Conservation (phyloP, 768 basidiomycete species). For the Gymnopilus dilepis region DNA sequence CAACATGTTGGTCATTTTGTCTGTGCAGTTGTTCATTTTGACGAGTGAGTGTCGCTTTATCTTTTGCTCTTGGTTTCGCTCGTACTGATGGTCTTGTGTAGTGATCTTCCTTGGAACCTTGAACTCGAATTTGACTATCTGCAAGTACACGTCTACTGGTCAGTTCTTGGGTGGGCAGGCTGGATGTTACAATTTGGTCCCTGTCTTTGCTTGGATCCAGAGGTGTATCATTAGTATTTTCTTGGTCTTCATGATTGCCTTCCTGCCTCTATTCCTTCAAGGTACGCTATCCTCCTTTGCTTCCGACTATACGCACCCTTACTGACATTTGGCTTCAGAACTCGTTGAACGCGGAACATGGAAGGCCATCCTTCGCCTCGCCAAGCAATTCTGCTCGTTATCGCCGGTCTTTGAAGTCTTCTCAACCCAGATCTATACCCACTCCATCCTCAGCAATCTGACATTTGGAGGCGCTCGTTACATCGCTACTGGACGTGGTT, state of each 20-base stretch:
- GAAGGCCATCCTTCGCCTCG: slow-evolving; percentile 88
- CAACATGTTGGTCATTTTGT: slow-evolving; percentile 98
- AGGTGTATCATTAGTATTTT: slow-evolving; percentile 98
- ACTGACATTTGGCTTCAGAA: slow-evolving; percentile 54
- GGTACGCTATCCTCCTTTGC: slow-evolving; percentile 50
- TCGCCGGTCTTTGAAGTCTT: slow-evolving; percentile 98
- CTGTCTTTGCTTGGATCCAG: slow-evolving; percentile 94
- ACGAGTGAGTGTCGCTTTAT: slow-evolving; percentile 64
- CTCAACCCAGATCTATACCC: slow-evolving; percentile 96
- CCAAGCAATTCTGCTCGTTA: slow-evolving; percentile 92
- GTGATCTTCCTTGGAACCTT: slow-evolving; percentile 96
- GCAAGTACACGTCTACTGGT: slow-evolving; percentile 75
- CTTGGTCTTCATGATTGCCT: slow-evolving; percentile 97
- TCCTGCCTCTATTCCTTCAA: slow-evolving; percentile 94
- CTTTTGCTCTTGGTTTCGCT: slow-evolving; percentile 1
- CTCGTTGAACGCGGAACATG: slow-evolving; percentile 93
- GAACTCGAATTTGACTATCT: slow-evolving; percentile 80
- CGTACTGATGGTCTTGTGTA: slow-evolving; percentile 36
- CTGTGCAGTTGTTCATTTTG: slow-evolving; percentile 93
- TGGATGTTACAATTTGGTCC: slow-evolving; percentile 94
- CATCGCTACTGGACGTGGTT: slow-evolving; percentile 98
- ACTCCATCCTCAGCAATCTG: slow-evolving; percentile 96
- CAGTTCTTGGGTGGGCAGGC: slow-evolving; percentile 76
- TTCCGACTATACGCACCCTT: not conserved
- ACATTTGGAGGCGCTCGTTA: slow-evolving; percentile 98